These are phyloP conservation scores for Pseudogymnoascus sp. DNA, from an alignment of 2,329 filamentous ascomycete species.

Conservation along the genomic window DNA sequence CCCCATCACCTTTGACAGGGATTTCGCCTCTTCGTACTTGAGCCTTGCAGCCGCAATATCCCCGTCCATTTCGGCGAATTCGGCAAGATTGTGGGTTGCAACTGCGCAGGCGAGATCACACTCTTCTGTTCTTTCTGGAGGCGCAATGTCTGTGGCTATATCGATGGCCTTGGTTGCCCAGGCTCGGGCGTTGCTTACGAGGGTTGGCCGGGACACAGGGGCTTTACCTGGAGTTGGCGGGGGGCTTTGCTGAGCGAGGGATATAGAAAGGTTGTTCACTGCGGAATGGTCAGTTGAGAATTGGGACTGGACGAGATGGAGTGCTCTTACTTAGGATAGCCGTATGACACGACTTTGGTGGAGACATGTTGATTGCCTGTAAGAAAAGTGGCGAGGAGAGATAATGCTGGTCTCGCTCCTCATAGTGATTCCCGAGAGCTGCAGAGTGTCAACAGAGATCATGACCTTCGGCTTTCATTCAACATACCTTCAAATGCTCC, in stretches of 20 bases:
- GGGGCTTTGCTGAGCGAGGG: slow-evolving; percentile 47
- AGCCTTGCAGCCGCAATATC: slow-evolving; percentile 54
- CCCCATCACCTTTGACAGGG: slow-evolving; percentile 46
- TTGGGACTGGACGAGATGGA: not conserved
- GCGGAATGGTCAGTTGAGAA: not conserved
- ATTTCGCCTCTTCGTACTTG: slow-evolving; percentile 60
- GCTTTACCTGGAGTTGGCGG: slow-evolving; percentile 28
- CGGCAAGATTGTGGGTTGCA: slow-evolving; percentile 77
- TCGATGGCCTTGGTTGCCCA: slow-evolving; percentile 74
- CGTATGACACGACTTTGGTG: slow-evolving; percentile 60
- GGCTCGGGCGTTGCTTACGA: slow-evolving; percentile 60
- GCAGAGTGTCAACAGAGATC: slow-evolving; percentile 24
- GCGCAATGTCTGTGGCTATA: slow-evolving; percentile 55
- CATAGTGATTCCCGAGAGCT: slow-evolving; percentile 71
- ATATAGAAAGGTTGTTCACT: slow-evolving; percentile 75
- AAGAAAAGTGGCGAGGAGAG: slow-evolving; percentile 80
- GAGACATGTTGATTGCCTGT: slow-evolving; percentile 66
- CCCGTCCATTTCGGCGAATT: slow-evolving; percentile 70
- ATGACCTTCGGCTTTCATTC: not conserved
- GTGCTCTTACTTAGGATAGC: slow-evolving; percentile 60
- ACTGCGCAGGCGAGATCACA: slow-evolving; percentile 79
- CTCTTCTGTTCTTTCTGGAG: slow-evolving; percentile 61
- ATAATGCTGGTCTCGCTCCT: slow-evolving; percentile 64
- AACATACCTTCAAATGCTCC: slow-evolving; percentile 56
- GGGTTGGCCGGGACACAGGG: slow-evolving; percentile 46